Conservation (phyloP, 495 filamentous ascomycete species). For the Rhypophila decipiens region DNA sequence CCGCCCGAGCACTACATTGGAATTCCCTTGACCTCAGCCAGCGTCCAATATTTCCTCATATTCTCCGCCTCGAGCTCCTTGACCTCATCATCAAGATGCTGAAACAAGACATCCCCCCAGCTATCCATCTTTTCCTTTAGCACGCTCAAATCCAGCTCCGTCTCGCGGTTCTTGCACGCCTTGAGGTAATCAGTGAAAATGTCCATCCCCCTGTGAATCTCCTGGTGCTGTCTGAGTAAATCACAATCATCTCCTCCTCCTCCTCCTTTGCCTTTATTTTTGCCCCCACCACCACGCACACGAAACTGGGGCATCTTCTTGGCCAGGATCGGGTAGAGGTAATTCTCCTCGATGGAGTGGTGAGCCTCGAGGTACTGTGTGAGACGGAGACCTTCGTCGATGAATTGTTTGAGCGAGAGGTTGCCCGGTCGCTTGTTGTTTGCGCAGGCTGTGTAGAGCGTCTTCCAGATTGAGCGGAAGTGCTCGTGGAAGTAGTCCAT, state of each 20-base stretch:
- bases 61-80: slow-evolving; percentile 67
- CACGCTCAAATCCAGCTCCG: slow-evolving; percentile 60
- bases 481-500: slow-evolving; percentile 79
- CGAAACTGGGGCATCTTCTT: slow-evolving; percentile 75
- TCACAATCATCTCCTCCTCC: slow-evolving; percentile 29
- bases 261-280: slow-evolving; percentile 1
- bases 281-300: not conserved
- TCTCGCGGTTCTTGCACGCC: slow-evolving; percentile 56
- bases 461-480: slow-evolving; percentile 68
- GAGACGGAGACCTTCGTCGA: slow-evolving; percentile 60
- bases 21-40: slow-evolving; percentile 67
- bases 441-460: slow-evolving; percentile 55
- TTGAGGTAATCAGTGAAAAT: slow-evolving; percentile 62
- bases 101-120: slow-evolving; percentile 62
- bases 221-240: slow-evolving; percentile 68
- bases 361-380: slow-evolving; percentile 63
- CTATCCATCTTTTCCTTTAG: slow-evolving; percentile 62
- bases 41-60: slow-evolving; percentile 79
- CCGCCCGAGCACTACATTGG: slow-evolving; percentile 54
- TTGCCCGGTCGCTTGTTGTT: slow-evolving; percentile 45
- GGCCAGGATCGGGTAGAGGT: slow-evolving; percentile 75
- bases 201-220: slow-evolving; percentile 79
- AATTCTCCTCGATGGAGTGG: slow-evolving; percentile 77
- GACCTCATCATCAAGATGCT: slow-evolving; percentile 71
- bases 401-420: slow-evolving; percentile 54